A percentile compares a stretch with the other conserved stretches of the same genome.
Evolutionary conservation across 139 green algal genomes (phyloP).

Genomic region (Dunaliella primolecta): DNA sequence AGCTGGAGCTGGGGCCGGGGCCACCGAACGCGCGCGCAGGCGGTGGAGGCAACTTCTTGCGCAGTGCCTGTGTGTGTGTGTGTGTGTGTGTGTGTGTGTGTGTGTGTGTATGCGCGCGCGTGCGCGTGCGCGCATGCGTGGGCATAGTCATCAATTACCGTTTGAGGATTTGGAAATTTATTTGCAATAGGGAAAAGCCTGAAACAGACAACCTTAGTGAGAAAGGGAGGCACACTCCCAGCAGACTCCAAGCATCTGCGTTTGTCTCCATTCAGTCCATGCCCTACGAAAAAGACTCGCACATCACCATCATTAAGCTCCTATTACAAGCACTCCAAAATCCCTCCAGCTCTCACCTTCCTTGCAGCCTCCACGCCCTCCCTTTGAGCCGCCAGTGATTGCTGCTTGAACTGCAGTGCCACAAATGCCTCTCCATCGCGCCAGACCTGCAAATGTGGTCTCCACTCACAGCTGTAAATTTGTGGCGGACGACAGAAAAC

Average conservation of each 20-base stretch:
- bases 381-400: constrained; percentile 41
- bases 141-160: no score
- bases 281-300: no score
- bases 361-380: constrained; percentile 66
- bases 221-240: no score
- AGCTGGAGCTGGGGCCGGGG: no score
- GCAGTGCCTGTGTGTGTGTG: constrained; percentile 21
- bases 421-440: constrained; percentile 75
- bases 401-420: constrained; percentile 42
- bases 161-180: neutral
- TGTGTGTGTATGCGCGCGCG: neutral
- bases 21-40: constrained; percentile 20
- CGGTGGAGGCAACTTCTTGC: constrained; percentile 36
- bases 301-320: no score
- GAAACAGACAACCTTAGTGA: neutral
- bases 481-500: no score
- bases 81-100: neutral
- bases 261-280: no score
- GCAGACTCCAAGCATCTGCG: no score
- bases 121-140: neutral
- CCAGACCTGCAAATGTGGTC: constrained; percentile 66
- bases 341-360: no score
- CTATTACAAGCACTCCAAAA: no score
- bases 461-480: no score
- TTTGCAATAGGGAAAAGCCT: neutral